Conservation (phyloP, 768 basidiomycete genomes). For the Leccinum obscurum region DNA sequence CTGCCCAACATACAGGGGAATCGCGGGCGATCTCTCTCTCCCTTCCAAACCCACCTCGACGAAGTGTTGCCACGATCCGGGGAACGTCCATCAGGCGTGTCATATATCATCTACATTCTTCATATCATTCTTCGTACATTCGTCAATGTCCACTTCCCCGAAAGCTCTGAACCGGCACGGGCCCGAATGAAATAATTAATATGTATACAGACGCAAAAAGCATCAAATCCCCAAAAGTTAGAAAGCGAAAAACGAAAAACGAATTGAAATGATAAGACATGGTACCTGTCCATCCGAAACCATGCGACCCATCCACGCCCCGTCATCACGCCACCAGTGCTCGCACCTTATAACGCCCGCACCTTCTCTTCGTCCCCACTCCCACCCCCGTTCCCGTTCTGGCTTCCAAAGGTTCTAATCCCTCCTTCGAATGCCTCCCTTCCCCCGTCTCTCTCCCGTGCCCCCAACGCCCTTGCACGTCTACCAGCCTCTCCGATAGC, state of each 20-base stretch:
- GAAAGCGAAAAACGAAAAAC: constrained; percentile 1
- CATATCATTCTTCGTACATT: neutral
- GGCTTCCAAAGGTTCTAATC: neutral
- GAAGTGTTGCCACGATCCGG: neutral
- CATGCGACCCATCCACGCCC: neutral
- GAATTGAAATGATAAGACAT: constrained; percentile 6
- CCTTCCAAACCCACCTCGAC: neutral
- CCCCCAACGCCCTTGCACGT: constrained; percentile 15
- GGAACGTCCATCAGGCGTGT: neutral
- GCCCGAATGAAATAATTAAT: neutral
- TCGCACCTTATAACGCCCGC: neutral
- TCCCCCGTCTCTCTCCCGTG: neutral
- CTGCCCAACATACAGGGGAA: too few relatives aligned
- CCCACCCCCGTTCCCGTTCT: neutral
- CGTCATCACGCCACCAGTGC: neutral
- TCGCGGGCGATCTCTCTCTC: too few relatives aligned
- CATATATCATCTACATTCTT: neutral
- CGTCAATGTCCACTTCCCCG: neutral
- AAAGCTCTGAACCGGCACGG: neutral
- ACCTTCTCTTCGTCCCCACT: neutral
- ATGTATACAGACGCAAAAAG: neutral
- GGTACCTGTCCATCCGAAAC: constrained; percentile 3
- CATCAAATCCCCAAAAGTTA: neutral
- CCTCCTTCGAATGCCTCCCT: neutral
- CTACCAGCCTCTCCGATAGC: constrained; percentile 33